Conservation (phyloP, 805 yeast genomes). For the Candida khao-thaluensis region DNA sequence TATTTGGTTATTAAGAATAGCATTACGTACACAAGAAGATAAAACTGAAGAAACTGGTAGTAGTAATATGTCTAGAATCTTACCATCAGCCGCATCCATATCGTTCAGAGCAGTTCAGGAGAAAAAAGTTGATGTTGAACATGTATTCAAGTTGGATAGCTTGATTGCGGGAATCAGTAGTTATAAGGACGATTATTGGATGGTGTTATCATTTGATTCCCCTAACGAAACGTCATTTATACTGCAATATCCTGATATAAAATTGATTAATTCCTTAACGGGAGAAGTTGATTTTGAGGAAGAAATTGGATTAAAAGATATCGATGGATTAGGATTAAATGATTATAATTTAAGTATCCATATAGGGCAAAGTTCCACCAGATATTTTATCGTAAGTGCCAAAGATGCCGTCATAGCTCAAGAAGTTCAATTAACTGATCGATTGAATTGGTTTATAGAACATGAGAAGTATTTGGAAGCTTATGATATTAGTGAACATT, state of each 20-base stretch:
- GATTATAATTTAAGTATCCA: constrained; percentile 71
- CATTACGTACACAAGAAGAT: constrained; percentile 20
- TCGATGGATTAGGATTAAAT: constrained; percentile 64
- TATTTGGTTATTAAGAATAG: constrained; percentile 66
- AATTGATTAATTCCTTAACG: constrained; percentile 59
- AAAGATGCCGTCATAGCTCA: constrained; percentile 77
- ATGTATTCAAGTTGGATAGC: constrained; percentile 44
- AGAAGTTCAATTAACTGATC: constrained; percentile 67
- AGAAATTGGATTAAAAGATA: constrained; percentile 64
- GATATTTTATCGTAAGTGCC: constrained; percentile 73
- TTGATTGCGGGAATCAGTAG: constrained; percentile 75
- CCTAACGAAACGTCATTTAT: constrained; percentile 26
- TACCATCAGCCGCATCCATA: constrained; percentile 56
- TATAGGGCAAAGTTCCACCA: constrained; percentile 37
- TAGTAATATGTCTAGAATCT: constrained; percentile 33
- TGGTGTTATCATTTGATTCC: constrained; percentile 55
- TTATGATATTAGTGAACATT: constrained; percentile 69
- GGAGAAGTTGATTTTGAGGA: constrained; percentile 79
- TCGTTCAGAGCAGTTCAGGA: constrained; percentile 49
- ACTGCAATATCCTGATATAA: constrained; percentile 67
- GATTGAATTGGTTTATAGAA: constrained; percentile 68
- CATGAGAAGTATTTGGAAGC: constrained; percentile 60
- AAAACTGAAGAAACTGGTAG: constrained; percentile 14
- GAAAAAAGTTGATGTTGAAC: constrained; percentile 48
- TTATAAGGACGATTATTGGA: constrained; percentile 68